Evolutionary conservation across 2,329 filamentous ascomycete species (phyloP).

Genomic region (Penicillium griseofulvum): DNA sequence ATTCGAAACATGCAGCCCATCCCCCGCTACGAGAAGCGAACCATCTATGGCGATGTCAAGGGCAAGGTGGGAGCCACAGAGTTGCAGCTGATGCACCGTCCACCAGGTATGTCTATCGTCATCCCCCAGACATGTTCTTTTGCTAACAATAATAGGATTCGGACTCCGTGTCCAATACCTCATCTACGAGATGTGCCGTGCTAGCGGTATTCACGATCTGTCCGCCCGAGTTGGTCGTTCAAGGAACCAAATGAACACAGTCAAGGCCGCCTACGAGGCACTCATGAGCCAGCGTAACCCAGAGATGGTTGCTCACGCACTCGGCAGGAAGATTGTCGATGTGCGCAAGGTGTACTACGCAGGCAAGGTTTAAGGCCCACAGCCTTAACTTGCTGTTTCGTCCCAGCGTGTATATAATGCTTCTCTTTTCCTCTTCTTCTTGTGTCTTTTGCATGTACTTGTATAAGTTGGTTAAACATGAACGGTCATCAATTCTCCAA

Average conservation of each 20-base stretch:
- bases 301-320: constrained; percentile 81
- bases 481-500: constrained; percentile 16
- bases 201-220: constrained; percentile 82
- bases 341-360: constrained; percentile 97
- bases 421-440: constrained; percentile 19
- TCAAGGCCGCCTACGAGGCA: constrained; percentile 85
- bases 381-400: constrained; percentile 12
- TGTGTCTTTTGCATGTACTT: constrained; percentile 32
- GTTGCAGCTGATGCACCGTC: constrained; percentile 75
- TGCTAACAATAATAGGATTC: constrained; percentile 64
- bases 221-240: constrained; percentile 78
- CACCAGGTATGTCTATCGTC: constrained; percentile 67
- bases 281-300: constrained; percentile 80
- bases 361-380: constrained; percentile 58
- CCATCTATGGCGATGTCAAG: constrained; percentile 80
- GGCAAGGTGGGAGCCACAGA: constrained; percentile 86
- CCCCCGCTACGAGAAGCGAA: constrained; percentile 83
- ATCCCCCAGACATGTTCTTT: neutral
- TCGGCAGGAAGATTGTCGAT: constrained; percentile 94
- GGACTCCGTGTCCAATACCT: constrained; percentile 86
- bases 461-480: constrained; percentile 24
- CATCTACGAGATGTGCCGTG: constrained; percentile 91
- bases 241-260: constrained; percentile 95
- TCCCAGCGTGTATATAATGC: constrained; percentile 27
- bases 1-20: constrained; percentile 94